Conservation (phyloP, 2,329 filamentous ascomycete genomes). For the Aspergillus fijiensis region DNA sequence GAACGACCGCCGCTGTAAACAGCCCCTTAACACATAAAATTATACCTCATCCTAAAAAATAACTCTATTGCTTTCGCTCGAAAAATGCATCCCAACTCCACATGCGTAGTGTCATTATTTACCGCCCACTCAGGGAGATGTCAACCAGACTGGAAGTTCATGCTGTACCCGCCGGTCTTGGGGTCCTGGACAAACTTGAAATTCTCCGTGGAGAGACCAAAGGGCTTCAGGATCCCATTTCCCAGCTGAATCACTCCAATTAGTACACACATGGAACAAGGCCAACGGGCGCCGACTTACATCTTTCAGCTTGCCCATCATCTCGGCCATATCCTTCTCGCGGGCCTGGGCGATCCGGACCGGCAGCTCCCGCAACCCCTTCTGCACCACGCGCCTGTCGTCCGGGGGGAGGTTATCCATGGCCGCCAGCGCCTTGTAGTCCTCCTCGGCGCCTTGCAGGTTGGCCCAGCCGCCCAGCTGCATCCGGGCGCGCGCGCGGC, state of each 20-base stretch:
- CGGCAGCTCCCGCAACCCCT: conserved; percentile 66
- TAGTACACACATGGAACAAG: too few relatives aligned
- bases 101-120: background rate
- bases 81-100: background rate
- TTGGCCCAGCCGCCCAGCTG: conserved; percentile 76
- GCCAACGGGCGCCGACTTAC: conserved; percentile 44
- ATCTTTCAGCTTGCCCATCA: conserved; percentile 95
- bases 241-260: conserved; percentile 58
- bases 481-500: conserved; percentile 70
- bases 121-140: background rate
- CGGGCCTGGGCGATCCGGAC: conserved; percentile 71
- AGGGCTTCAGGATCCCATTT: conserved; percentile 87
- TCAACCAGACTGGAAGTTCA: conserved; percentile 67
- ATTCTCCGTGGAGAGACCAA: conserved; percentile 89
- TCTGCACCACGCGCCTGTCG: conserved; percentile 67
- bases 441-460: conserved; percentile 73
- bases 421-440: conserved; percentile 70
- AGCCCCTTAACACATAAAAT: background rate
- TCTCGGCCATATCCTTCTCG: conserved; percentile 86
- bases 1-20: background rate
- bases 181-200: conserved; percentile 94
- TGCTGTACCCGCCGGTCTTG: conserved; percentile 84
- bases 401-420: conserved; percentile 59
- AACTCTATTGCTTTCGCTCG: background rate
- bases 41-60: background rate